Base-by-base conservation (phyloP, 2,329 filamentous ascomycete genomes). In the Alternaria incomplexa region DNA sequence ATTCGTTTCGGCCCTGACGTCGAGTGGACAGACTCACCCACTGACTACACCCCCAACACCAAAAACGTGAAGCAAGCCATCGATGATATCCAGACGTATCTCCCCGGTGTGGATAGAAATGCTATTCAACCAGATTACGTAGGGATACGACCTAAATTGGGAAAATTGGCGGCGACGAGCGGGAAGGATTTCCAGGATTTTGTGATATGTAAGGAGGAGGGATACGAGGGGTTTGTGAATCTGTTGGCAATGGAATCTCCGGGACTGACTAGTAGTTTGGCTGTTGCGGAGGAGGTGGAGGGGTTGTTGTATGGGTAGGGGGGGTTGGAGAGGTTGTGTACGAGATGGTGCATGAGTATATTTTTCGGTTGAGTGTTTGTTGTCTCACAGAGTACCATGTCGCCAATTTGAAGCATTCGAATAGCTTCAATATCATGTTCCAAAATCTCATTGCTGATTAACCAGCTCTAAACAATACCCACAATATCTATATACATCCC, bases 1-100 rank as follows among this genome's bases (percentile, higher is more conserved):
- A 86, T 98, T 46, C 90, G 93, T 40, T 99, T 99, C 79, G 96
- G 96, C 0, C 96, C 96, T 0, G 96, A 99, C 76, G 91, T 97
- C 13, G 93, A 98, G 79, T 98, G 96, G 96, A 90, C 97, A 0
- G 87, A 90, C 52, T 82, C 85, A 1, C 88, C 93, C 0, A 80
- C 82, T 9, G 89, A 97, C 73, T 84, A 97, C n/a, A 83, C 84
- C 2, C 90, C 91, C 15, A 93, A 88, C 68, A 81, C 84, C 1
- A 83, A 83, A 22, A 85, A 91, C 12, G 82, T 97, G 58, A 78
- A 82, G 2, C 84, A 87, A 43, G 94, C 94, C 0, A 79, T 97
- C 0, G 83, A 83, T 11, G 92, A 93, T 73, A 97, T 99, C 61
- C 83, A 86, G 69, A 85, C 85, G 8, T 99, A 97, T 76, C 83